Conservation (phyloP, 352 stramenopile species). For the Phytophthora hibernalis region DNA sequence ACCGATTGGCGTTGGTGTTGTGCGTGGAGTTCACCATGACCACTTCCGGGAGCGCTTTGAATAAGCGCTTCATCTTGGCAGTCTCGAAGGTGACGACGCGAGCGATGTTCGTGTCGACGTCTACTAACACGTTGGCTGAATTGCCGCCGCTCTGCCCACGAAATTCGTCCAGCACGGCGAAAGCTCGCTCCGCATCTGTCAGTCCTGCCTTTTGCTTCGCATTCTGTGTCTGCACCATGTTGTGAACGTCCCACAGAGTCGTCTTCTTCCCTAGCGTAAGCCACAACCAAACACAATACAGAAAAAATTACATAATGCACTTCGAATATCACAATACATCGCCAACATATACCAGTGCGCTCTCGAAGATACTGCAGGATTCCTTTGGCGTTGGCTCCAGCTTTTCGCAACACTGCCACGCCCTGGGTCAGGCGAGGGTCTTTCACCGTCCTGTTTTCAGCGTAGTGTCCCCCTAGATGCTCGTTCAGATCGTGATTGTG, state of each 20-base stretch:
- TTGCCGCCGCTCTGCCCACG: constrained; percentile 1
- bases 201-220: neutral
- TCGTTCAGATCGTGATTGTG: constrained; percentile 16
- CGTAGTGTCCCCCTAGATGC: constrained; percentile 1
- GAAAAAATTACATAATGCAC: constrained; percentile 1
- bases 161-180: constrained; percentile 13
- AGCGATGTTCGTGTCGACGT: neutral
- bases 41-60: constrained; percentile 15
- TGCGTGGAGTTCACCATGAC: constrained; percentile 22
- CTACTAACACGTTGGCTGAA: neutral
- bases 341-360: constrained; percentile 5
- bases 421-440: neutral
- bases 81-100: constrained; percentile 11
- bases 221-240: constrained; percentile 13
- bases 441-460: constrained; percentile 1
- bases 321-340: too few species aligned
- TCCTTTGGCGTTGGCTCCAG: neutral
- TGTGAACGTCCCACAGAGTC: constrained; percentile 13
- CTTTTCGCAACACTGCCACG: neutral
- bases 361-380: constrained; percentile 8
- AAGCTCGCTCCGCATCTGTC: constrained; percentile 4
- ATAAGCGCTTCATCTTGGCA: constrained; percentile 7
- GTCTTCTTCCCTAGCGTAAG: constrained; percentile 18
- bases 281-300: neutral
- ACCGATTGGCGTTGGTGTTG: constrained; percentile 21